Evolutionary conservation across 108 stramenopile genomes (phyloP).

Genomic region (Nitzschia sp.): DNA sequence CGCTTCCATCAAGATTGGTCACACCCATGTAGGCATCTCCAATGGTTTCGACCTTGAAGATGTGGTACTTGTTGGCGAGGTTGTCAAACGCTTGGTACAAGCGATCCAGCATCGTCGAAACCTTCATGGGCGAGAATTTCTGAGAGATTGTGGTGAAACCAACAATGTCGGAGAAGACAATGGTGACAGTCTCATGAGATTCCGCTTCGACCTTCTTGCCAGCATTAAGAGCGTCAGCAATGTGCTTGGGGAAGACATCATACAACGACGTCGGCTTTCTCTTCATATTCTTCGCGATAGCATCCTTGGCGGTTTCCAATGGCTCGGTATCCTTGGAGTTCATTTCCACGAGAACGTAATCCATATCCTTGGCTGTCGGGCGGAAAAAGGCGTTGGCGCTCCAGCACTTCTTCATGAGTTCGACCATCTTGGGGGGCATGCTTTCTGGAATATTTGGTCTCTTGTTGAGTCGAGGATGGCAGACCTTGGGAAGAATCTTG

Average conservation of each 20-base stretch:
- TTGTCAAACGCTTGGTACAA: slow-evolving; percentile 63
- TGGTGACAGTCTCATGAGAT: slow-evolving; percentile 55
- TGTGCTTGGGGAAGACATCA: slow-evolving; percentile 25
- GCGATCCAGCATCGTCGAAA: slow-evolving; percentile 66
- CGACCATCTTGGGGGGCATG: slow-evolving; percentile 16
- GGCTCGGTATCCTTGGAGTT: slow-evolving; percentile 19
- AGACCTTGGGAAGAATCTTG: slow-evolving; percentile 27
- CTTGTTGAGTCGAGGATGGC: slow-evolving; percentile 31
- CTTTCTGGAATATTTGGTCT: slow-evolving; percentile 18
- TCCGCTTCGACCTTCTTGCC: slow-evolving; percentile 52
- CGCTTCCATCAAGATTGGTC: slow-evolving; percentile 50
- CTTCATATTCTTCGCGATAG: neutral
- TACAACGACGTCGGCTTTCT: slow-evolving; percentile 16
- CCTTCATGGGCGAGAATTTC: slow-evolving; percentile 50
- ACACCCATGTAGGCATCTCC: slow-evolving; percentile 69
- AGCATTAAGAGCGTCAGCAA: slow-evolving; percentile 37
- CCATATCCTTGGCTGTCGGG: slow-evolving; percentile 34
- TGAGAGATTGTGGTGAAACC: slow-evolving; percentile 65
- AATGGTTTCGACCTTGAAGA: slow-evolving; percentile 69
- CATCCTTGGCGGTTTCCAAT: neutral
- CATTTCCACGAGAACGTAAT: slow-evolving; percentile 14
- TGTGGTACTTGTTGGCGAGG: slow-evolving; percentile 47
- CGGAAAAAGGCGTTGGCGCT: slow-evolving; percentile 23
- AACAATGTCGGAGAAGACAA: slow-evolving; percentile 83
- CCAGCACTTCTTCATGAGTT: slow-evolving; percentile 37